A percentile compares a stretch with the other conserved stretches of the same genome.
Evolutionary conservation across 176 grass and related monocot species (phyloP).

Genomic region (Oryza meyeriana): DNA sequence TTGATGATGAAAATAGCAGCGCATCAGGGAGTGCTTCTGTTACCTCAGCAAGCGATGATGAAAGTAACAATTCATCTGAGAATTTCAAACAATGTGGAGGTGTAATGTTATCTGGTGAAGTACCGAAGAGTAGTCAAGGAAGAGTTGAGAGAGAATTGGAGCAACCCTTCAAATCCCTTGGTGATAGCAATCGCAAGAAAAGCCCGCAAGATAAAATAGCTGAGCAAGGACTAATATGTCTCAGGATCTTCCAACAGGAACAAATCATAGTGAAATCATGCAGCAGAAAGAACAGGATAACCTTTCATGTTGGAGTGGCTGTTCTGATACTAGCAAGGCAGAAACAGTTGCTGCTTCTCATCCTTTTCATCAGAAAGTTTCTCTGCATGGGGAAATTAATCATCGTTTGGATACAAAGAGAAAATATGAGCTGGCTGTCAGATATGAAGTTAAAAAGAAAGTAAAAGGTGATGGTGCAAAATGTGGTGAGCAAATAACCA

Average conservation of each 20-base stretch:
- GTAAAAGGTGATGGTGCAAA: conserved; percentile 1
- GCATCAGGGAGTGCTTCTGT: neutral
- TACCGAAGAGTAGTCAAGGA: conserved; percentile 17
- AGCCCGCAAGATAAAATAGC: neutral
- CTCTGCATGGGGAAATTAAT: neutral
- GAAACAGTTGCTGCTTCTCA: conserved; percentile 10
- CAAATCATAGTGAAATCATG: conserved; percentile 22
- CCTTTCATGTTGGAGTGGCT: neutral
- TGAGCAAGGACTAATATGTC: conserved; percentile 13
- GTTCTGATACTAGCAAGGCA: conserved; percentile 23
- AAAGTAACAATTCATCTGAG: conserved; percentile 3
- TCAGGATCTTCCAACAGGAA: conserved; percentile 14
- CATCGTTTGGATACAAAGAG: conserved; percentile 16
- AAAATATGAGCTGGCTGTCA: neutral
- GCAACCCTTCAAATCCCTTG: neutral
- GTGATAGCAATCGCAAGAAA: conserved; percentile 12
- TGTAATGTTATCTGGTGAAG: neutral
- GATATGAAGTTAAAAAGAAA: conserved; percentile 17
- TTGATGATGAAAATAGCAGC: conserved; percentile 16
- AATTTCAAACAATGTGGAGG: conserved; percentile 2
- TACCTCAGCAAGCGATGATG: conserved; percentile 26
- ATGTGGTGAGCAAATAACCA: neutral
- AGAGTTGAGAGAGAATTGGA: conserved; percentile 4
- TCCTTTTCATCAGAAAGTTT: conserved; percentile 8
- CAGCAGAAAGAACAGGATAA: conserved; percentile 18